phyloP scores from a whole-genome alignment of 768 basidiomycete species.

The Tricholoma hemisulphureum region DNA sequence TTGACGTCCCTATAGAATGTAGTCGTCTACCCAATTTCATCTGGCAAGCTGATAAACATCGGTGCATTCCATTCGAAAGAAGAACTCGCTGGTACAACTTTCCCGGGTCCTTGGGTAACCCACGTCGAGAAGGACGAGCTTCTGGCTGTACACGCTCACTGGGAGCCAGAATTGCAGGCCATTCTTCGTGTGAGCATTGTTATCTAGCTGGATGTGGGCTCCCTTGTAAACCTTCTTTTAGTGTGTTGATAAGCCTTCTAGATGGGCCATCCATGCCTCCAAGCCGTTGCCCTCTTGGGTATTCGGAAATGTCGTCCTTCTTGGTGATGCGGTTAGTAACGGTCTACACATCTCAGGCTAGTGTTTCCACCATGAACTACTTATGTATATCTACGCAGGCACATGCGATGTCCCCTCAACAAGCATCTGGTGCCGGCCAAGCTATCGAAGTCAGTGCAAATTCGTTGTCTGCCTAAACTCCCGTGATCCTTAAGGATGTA shows the following conservation, averaged over 20 bases:
- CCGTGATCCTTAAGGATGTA: neutral
- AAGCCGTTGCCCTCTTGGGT: constrained; percentile 37
- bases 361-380: no score
- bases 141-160: constrained; percentile 34
- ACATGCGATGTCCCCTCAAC: constrained; percentile 46
- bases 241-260: constrained; percentile 34
- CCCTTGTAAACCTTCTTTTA: constrained; percentile 8
- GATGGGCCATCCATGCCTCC: constrained; percentile 42
- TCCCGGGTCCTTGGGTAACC: constrained; percentile 35
- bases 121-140: constrained; percentile 39
- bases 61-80: constrained; percentile 27
- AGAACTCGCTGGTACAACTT: constrained; percentile 28
- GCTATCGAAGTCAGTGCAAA: constrained; percentile 43
- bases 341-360: no score
- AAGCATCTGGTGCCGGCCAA: constrained; percentile 49
- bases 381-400: constrained; percentile 31
- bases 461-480: no score
- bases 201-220: no score
- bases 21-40: constrained; percentile 34
- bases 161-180: constrained; percentile 46
- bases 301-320: constrained; percentile 36
- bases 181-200: constrained; percentile 41
- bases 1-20: constrained; percentile 25
- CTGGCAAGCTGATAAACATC: constrained; percentile 31
- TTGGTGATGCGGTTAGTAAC: constrained; percentile 47